Conservation (phyloP, 2,329 filamentous ascomycete species). For the Diplodia corticola region DNA sequence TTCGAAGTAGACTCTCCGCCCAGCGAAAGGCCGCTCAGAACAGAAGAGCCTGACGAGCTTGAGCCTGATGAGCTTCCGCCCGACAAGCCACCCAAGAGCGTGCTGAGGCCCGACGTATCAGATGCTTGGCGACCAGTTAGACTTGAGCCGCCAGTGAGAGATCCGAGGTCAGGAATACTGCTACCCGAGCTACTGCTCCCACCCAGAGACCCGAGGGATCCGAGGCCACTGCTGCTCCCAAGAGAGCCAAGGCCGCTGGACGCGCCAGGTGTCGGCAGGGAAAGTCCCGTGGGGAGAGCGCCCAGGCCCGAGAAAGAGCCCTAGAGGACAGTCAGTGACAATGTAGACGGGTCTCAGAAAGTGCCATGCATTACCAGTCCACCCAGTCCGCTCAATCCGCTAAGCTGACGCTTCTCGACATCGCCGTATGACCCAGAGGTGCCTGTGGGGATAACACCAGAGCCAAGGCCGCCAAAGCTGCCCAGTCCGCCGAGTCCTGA, state of each 20-base stretch:
- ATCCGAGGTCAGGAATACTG: not conserved
- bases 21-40: not conserved
- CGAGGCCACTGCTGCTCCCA: not conserved
- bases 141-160: not conserved
- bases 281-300: not conserved
- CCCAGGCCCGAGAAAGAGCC: not conserved
- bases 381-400: not conserved
- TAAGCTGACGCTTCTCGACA: conserved; percentile 7
- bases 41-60: not conserved
- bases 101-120: not conserved
- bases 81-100: not conserved
- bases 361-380: not conserved
- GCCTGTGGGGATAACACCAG: not conserved
- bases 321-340: not conserved
- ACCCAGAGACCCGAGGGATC: not conserved
- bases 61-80: not conserved
- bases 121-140: conserved; percentile 11
- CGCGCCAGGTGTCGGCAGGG: not conserved
- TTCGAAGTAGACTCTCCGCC: conserved; percentile 38
- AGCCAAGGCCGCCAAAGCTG: not conserved
- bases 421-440: not conserved
- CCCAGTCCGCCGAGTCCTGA: not conserved
- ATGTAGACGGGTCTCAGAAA: not conserved
- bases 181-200: not conserved
- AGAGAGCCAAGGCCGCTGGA: not conserved